Evolutionary conservation across 2,329 filamentous ascomycete genomes (phyloP).

Genomic region (Cercospora zeina): DNA sequence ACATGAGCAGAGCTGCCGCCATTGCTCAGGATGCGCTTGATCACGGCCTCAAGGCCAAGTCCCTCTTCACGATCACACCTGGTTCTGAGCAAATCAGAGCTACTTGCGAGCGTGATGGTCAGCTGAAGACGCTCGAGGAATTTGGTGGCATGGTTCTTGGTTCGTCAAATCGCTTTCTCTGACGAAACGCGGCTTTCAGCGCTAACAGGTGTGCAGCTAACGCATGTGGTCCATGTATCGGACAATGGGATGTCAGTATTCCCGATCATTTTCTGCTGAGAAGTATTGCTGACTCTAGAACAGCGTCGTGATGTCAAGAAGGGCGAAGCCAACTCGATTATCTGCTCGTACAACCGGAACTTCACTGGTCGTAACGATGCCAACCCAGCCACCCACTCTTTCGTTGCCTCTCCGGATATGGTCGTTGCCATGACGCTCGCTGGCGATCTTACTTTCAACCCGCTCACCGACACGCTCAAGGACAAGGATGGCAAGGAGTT

Average conservation of each 20-base stretch:
- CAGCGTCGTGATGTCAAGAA: slow-evolving; percentile 81
- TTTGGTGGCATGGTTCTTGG: slow-evolving; percentile 93
- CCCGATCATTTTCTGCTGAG: neutral
- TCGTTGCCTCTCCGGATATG: slow-evolving; percentile 86
- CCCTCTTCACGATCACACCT: slow-evolving; percentile 90
- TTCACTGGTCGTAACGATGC: slow-evolving; percentile 97
- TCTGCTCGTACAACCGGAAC: slow-evolving; percentile 99
- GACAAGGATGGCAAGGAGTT: slow-evolving; percentile 97
- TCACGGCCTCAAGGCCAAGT: slow-evolving; percentile 91
- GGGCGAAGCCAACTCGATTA: slow-evolving; percentile 91
- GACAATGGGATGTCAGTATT: slow-evolving; percentile 71
- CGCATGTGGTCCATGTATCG: slow-evolving; percentile 25
- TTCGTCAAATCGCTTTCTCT: neutral
- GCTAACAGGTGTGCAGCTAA: slow-evolving; percentile 8
- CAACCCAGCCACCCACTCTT: slow-evolving; percentile 91
- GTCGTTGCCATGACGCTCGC: slow-evolving; percentile 84
- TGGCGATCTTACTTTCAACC: slow-evolving; percentile 89
- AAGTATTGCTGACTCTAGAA: neutral
- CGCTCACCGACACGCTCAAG: slow-evolving; percentile 82
- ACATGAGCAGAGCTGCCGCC: slow-evolving; percentile 90
- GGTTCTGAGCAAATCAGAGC: slow-evolving; percentile 96
- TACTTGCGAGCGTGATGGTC: slow-evolving; percentile 66
- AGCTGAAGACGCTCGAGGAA: slow-evolving; percentile 87
- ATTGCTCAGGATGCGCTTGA: slow-evolving; percentile 88
- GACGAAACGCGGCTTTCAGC: neutral